Base-by-base conservation (phyloP, 805 yeast species). In the Komagataella ulmi region DNA sequence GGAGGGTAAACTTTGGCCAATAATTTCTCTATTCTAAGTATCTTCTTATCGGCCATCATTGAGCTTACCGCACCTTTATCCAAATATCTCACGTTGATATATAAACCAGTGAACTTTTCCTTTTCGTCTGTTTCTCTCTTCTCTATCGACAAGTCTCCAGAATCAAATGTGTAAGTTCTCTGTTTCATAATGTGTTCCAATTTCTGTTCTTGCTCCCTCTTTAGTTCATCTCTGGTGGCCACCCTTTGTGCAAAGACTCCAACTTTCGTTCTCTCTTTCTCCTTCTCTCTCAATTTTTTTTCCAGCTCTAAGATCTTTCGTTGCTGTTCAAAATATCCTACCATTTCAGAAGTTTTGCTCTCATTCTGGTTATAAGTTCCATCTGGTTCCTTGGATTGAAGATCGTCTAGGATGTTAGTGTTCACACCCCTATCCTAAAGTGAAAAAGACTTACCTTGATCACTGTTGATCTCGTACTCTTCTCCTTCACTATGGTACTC, bases 1-100 rank as follows among this genome's bases (percentile, higher is more conserved):
- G 96, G 93, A 2, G 93, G 83, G 24, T 63, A 56, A 1, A 89
- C 80, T 55, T 81, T 80, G 1, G 88, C 83, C 57, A 79, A 72
- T 2, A 85, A 62, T 56, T 81, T 79, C 7, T 76, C 75, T 2
- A 87, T 62, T 45, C 85, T 68, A 48, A 86, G 64, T 0, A 83
- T 61, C 56, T 81, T 80, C 54, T 77, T 74, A 14, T 75, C 77
- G 12, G 63, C 56, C 6, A 88, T 57, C 2, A 75, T 58, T 3
- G 54, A 46, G 1, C 65, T 61, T 3, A 86, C 54, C 0, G 58
- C 59, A 0, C 57, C 61, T 7, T 56, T 46, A 0, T 72, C 62
- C 1, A 83, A 58, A 57, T 80, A 83, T 48, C 86, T 63, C 53
- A 71, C 71, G 0, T 64, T 57, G 1, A 81, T 53, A 53, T 67